Percentiles rank a stretch among this genome's conserved stretches.
Conservation (phyloP, 176 grass and related monocot genomes). For the Hyparrhenia diplandra region DNA sequence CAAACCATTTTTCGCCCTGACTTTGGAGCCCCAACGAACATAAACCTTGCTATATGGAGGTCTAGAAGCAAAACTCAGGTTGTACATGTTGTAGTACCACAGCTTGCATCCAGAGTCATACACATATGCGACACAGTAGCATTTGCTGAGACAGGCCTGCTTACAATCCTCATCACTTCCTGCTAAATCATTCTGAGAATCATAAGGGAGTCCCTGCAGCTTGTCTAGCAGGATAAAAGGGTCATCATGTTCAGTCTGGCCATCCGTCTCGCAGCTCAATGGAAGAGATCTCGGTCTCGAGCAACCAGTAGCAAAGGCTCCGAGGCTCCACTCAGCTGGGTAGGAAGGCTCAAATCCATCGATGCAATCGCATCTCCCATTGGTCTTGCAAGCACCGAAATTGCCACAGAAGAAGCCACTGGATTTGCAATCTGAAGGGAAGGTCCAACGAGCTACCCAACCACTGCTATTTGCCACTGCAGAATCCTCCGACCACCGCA, state of each 20-base stretch:
- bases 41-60: conserved; percentile 15
- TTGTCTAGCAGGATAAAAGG: neutral
- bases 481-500: neutral
- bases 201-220: conserved; percentile 4
- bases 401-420: conserved; percentile 39
- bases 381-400: conserved; percentile 29
- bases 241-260: conserved; percentile 20
- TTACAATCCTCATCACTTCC: neutral
- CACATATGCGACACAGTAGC: neutral
- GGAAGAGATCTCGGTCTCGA: conserved; percentile 38
- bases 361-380: conserved; percentile 16
- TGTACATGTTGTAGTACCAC: conserved; percentile 17
- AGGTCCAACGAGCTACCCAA: conserved; percentile 32
- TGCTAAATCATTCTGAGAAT: neutral
- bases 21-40: conserved; percentile 16
- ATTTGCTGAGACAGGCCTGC: neutral
- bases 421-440: conserved; percentile 41
- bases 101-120: conserved; percentile 24
- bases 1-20: neutral
- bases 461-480: conserved; percentile 17
- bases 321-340: conserved; percentile 8
- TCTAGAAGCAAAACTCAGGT: neutral
- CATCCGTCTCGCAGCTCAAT: conserved; percentile 27
- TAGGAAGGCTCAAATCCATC: conserved; percentile 31
- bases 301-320: conserved; percentile 38